Conservation (phyloP, 2,329 filamentous ascomycete genomes). For the Penicillium sp. region DNA sequence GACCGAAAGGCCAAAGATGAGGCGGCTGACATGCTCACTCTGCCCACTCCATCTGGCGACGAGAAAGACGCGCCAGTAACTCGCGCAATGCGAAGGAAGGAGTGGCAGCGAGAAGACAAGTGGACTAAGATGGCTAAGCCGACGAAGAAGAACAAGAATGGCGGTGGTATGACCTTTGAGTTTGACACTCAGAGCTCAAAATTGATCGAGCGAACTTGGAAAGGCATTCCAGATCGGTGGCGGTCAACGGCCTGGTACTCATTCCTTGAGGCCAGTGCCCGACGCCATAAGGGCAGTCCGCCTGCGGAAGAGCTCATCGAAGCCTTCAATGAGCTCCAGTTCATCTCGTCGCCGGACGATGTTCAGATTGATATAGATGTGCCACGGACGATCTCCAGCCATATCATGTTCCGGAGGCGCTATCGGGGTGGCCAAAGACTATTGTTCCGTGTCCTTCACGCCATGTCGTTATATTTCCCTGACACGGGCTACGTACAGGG, state of each 20-base stretch:
- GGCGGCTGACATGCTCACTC: slow-evolving; percentile 63
- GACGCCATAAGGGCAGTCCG: slow-evolving; percentile 58
- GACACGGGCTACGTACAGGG: slow-evolving; percentile 95
- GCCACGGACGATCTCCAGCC: slow-evolving; percentile 86
- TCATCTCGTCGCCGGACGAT: slow-evolving; percentile 78
- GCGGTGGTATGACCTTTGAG: slow-evolving; percentile 65
- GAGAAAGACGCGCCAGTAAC: slow-evolving; percentile 49
- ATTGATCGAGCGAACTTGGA: slow-evolving; percentile 89
- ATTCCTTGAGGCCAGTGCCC: slow-evolving; percentile 77
- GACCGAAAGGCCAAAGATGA: slow-evolving; percentile 57
- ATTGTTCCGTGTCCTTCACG: slow-evolving; percentile 88
- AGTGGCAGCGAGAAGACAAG: slow-evolving; percentile 62
- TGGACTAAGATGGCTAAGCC: slow-evolving; percentile 65
- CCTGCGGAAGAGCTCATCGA: slow-evolving; percentile 70
- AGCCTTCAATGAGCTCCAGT: slow-evolving; percentile 70
- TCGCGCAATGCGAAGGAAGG: slow-evolving; percentile 55
- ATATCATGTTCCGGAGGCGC: slow-evolving; percentile 93
- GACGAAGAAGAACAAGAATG: slow-evolving; percentile 45
- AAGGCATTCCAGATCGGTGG: slow-evolving; percentile 96
- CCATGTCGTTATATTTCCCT: slow-evolving; percentile 85
- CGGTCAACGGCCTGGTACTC: slow-evolving; percentile 91
- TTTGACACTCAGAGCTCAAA: slow-evolving; percentile 84
- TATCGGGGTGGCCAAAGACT: slow-evolving; percentile 91
- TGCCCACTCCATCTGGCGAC: slow-evolving; percentile 52
- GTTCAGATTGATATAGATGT: slow-evolving; percentile 97